A percentile compares a stretch with the other conserved stretches of the same genome.
phyloP scores from a whole-genome alignment of 352 stramenopile species.

The Globisporangium sylvaticum region DNA sequence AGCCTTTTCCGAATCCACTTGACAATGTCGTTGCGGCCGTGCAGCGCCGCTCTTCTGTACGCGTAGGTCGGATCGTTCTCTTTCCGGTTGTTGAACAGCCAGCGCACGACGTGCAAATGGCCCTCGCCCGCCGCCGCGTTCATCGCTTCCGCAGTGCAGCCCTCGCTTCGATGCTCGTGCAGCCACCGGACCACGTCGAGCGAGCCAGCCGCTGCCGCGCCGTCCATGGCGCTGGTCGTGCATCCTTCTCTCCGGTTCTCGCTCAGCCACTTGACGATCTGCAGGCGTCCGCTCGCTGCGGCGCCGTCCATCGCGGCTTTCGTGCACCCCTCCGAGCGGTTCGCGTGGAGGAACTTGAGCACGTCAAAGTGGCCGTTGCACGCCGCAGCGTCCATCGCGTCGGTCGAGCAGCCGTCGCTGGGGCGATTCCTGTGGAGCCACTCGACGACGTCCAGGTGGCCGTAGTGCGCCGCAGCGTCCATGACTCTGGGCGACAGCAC shows the following conservation, averaged over 20 bases:
- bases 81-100: conserved; percentile 13
- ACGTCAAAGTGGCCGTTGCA: neutral
- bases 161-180: conserved; percentile 15
- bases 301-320: conserved; percentile 11
- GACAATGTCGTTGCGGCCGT: conserved; percentile 13
- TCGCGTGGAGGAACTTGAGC: conserved; percentile 9
- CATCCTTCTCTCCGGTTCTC: conserved; percentile 6
- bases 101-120: conserved; percentile 11
- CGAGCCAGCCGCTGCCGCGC: neutral
- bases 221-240: conserved; percentile 9
- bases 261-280: conserved; percentile 15
- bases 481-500: neutral
- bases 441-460: conserved; percentile 6
- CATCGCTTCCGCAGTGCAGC: conserved; percentile 12
- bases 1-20: conserved; percentile 15
- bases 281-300: neutral
- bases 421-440: conserved; percentile 5
- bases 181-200: conserved; percentile 13
- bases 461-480: conserved; percentile 6
- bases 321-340: conserved; percentile 11
- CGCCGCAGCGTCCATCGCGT: conserved; percentile 7
- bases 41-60: conserved; percentile 1
- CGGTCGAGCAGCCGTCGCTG: conserved; percentile 3
- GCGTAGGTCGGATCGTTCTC: conserved; percentile 7
- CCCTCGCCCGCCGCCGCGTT: conserved; percentile 12